Evolutionary conservation across 495 filamentous ascomycete genomes (phyloP).

Genomic region (Neurospora sublineolata): DNA sequence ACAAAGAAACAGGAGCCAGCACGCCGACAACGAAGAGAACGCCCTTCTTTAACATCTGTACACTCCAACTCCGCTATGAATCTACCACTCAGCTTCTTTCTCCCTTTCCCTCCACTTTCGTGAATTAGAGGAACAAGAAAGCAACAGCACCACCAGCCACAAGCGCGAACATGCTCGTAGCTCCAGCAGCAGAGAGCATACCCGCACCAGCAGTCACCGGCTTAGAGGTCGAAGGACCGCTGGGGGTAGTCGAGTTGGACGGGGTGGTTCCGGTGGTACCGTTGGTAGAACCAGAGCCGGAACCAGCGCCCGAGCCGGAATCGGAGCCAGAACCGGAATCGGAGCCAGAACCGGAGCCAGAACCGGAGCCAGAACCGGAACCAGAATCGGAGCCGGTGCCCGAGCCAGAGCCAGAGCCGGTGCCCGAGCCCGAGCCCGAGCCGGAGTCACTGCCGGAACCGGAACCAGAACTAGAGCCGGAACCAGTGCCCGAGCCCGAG

Average conservation of each 20-base stretch:
- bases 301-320: background rate
- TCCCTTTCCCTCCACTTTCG: background rate
- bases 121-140: background rate
- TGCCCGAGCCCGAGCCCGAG: slow-evolving; percentile 10
- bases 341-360: background rate
- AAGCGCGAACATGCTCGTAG: slow-evolving; percentile 20
- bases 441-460: slow-evolving; percentile 16
- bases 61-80: background rate
- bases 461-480: background rate
- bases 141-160: background rate
- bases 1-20: background rate
- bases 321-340: slow-evolving; percentile 14
- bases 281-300: slow-evolving; percentile 9
- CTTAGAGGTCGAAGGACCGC: slow-evolving; percentile 8
- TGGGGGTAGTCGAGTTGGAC: slow-evolving; percentile 12
- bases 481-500: slow-evolving; percentile 10
- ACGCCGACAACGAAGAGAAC: background rate
- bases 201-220: slow-evolving; percentile 23
- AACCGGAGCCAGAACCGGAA: slow-evolving; percentile 11
- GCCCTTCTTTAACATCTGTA: background rate
- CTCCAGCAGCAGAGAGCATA: slow-evolving; percentile 23
- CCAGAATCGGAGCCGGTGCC: slow-evolving; percentile 17
- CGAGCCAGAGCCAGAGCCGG: background rate
- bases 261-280: slow-evolving; percentile 3
- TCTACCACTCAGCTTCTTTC: background rate